phyloP scores from a whole-genome alignment of 495 filamentous ascomycete genomes.

The Corynascus novoguineensis region DNA sequence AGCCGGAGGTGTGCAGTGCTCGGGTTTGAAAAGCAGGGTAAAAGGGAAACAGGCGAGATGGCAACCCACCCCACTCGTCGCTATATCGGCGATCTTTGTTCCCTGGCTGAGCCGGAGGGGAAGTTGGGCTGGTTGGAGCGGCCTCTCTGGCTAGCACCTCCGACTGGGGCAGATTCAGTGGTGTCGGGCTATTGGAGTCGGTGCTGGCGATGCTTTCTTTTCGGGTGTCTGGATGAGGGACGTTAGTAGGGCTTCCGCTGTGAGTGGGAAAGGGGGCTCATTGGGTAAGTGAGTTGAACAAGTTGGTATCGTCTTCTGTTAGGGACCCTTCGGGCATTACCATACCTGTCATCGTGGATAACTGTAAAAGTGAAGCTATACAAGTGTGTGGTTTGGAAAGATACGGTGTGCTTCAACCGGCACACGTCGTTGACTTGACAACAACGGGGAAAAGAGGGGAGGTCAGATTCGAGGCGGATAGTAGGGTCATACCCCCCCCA shows the following conservation, averaged over 20 bases:
- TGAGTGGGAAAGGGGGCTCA: neutral
- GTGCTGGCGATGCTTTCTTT: conserved; percentile 8
- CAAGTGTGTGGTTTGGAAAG: neutral
- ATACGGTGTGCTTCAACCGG: neutral
- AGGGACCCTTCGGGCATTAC: neutral
- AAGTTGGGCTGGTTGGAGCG: neutral
- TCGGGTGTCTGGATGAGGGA: neutral
- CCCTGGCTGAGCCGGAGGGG: neutral
- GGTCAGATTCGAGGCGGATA: neutral
- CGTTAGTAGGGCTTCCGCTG: neutral
- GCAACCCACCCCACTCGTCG: conserved; percentile 41
- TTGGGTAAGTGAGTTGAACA: neutral
- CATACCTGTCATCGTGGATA: conserved; percentile 2
- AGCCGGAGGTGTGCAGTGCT: too few species aligned
- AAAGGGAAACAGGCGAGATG: neutral
- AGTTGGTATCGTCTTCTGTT: neutral
- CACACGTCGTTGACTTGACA: neutral
- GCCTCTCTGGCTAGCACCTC: neutral
- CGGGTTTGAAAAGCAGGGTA: too few species aligned
- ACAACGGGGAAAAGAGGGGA: neutral
- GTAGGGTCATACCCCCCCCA: neutral
- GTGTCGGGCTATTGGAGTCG: conserved; percentile 6
- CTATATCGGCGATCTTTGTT: conserved; percentile 17
- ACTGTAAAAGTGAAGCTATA: neutral
- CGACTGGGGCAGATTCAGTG: neutral